Base-by-base conservation (phyloP, 2,329 filamentous ascomycete species). In the Ilyonectria sp. region DNA sequence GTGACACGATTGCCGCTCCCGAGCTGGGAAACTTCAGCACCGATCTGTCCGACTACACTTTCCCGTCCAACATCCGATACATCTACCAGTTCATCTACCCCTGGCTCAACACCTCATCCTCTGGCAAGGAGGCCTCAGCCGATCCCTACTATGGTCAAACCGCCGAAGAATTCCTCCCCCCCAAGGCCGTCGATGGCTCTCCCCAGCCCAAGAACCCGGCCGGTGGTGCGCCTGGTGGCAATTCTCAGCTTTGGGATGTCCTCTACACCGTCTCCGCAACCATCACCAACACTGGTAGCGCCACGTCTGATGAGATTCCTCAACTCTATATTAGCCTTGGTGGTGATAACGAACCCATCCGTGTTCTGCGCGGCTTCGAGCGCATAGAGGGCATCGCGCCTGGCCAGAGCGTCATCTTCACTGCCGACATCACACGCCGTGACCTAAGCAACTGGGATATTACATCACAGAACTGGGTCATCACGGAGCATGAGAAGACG, bases 361-460 rank as follows among this genome's bases (percentile, higher is more conserved):
- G 86, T 29, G 85, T 90, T 3, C 90, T 98, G 15, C 91, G 95
- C 68, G 91, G 91, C 50, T 98, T 98, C 76, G 93, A 97, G 65
- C 89, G 94, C 53, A 80, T 97, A 65, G 79, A 82, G 69, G 86
- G 85, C 56, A 90, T 98, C 69, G 84, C 87, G 4, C 87, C 93
- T 0, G 94, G 93, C n/a, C 79, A 89, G 79, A 89, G 86, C 58
- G 85, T 83, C 4, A 88, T 86, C 2, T 97, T 96, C 84, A 85
- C 80, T 1, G 90, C 89, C 0, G 87, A 90, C 17, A 81, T 98
- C 62, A 94, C 91, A 6, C 88, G 95, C 44, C 90, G 94, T 63
- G 95, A 98, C 77, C 73, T 98, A 63, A 94, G 92, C 78, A 96
- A 94, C 83, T 98, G 95, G 95, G 93, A 97, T 73, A 84, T 88